These are phyloP conservation scores for Gentiana macrophylla DNA, from an alignment of 257 asterid species.

Conservation along the genomic window DNA sequence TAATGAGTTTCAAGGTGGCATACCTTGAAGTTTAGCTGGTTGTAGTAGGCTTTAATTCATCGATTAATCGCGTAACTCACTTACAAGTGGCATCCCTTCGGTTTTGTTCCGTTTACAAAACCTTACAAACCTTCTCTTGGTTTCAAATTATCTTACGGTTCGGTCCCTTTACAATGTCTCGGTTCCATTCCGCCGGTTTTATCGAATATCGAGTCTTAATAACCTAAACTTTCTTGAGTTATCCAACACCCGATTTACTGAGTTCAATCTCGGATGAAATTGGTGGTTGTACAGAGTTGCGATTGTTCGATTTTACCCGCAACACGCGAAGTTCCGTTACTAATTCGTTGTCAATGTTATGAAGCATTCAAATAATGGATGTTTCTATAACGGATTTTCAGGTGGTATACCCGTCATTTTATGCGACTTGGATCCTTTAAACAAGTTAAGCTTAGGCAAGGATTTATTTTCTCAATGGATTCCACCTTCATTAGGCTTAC, in stretches of 20 bases:
- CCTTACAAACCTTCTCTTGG: slow-evolving; percentile 48
- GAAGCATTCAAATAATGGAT: slow-evolving; percentile 45
- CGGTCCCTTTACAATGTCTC: slow-evolving; percentile 50
- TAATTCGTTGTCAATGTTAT: slow-evolving; percentile 38
- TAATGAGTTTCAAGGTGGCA: no score
- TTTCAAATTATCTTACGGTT: slow-evolving; percentile 59
- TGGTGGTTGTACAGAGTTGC: slow-evolving; percentile 48
- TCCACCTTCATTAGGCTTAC: slow-evolving; percentile 47
- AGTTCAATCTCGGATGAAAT: slow-evolving; percentile 42
- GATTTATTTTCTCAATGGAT: slow-evolving; percentile 35
- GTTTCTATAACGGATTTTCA: slow-evolving; percentile 43
- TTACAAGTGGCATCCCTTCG: no score
- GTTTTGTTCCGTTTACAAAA: no score
- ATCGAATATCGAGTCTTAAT: slow-evolving; percentile 28
- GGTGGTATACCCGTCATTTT: slow-evolving; percentile 44
- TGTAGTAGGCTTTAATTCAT: no score
- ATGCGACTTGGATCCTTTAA: slow-evolving; percentile 45
- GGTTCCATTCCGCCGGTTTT: slow-evolving; percentile 47
- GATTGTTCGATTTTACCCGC: slow-evolving; percentile 52
- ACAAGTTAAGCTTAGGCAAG: slow-evolving; percentile 47
- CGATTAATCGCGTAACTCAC: no score
- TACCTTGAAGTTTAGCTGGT: no score
- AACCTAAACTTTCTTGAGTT: slow-evolving; percentile 52
- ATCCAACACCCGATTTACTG: slow-evolving; percentile 45
- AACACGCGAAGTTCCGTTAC: slow-evolving; percentile 51